These are phyloP conservation scores for Tetrahymena malaccensis DNA, from an alignment of 73 alveolate species.

Conservation along the genomic window DNA sequence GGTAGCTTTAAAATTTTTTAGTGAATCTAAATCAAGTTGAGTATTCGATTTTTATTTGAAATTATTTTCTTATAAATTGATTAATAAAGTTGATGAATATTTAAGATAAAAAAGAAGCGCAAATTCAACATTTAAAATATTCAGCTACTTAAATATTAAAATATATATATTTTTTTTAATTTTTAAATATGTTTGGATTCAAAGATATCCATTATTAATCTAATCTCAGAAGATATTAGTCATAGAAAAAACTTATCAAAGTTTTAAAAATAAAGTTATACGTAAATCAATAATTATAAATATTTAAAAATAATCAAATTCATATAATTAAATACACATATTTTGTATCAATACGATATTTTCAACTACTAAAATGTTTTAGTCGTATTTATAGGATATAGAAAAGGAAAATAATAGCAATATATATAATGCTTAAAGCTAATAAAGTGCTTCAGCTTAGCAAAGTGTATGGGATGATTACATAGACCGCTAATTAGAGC, in stretches of 20 bases:
- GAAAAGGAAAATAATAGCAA: background rate
- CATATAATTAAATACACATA: background rate
- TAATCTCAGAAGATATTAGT: background rate
- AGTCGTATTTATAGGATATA: background rate
- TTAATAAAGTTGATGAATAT: background rate
- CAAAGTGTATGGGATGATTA: background rate
- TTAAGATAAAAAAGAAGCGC: background rate
- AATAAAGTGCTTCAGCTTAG: background rate
- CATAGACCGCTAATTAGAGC: background rate
- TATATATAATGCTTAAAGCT: background rate
- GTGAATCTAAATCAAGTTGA: no score
- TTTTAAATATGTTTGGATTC: background rate
- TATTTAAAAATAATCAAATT: background rate
- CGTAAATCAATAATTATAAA: background rate
- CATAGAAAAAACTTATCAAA: background rate
- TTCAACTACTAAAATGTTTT: background rate
- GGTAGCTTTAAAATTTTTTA: no score
- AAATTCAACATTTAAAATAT: background rate
- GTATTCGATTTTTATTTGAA: no score
- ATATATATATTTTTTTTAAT: background rate
- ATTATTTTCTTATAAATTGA: background rate
- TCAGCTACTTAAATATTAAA: background rate
- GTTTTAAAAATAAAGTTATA: background rate
- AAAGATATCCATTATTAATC: background rate
- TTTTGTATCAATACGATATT: background rate